A percentile compares a stretch with the other conserved stretches of the same genome.
phyloP scores from a whole-genome alignment of 1,284 basidiomycete genomes.

The Agroathelia rolfsii region DNA sequence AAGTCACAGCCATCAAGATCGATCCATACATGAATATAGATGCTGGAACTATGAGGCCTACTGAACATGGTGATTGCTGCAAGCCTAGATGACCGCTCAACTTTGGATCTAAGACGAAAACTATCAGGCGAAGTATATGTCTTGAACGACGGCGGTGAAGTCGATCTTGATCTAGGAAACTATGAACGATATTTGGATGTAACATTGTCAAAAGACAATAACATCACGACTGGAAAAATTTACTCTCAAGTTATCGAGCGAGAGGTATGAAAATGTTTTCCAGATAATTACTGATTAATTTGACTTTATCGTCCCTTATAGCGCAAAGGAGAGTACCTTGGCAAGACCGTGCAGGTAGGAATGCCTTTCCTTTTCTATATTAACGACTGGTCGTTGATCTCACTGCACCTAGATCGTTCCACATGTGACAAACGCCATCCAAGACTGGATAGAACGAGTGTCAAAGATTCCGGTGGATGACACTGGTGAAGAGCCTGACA shows the following conservation, averaged over 20 bases:
- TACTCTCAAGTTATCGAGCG: conserved; percentile 96
- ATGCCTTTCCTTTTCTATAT: conserved; percentile 4
- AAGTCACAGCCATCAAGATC: conserved; percentile 98
- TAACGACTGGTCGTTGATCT: background rate
- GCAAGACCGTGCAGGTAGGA: conserved; percentile 88
- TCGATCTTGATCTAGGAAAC: conserved; percentile 96
- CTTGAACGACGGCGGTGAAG: conserved; percentile 96
- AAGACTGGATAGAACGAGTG: conserved; percentile 97
- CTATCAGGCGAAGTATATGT: conserved; percentile 90
- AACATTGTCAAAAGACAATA: conserved; percentile 90
- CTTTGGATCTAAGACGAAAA: conserved; percentile 14
- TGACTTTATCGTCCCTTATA: conserved; percentile 20
- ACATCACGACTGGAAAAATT: conserved; percentile 98
- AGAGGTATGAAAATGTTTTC: conserved; percentile 55
- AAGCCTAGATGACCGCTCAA: conserved; percentile 9
- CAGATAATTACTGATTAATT: conserved; percentile 11
- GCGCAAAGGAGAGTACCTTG: conserved; percentile 94
- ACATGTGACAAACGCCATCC: conserved; percentile 93
- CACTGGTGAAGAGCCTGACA: conserved; percentile 87
- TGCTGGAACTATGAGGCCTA: conserved; percentile 98
- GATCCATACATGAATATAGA: conserved; percentile 99
- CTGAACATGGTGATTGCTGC: conserved; percentile 89
- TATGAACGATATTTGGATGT: conserved; percentile 98
- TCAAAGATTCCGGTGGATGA: conserved; percentile 92
- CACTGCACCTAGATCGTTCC: conserved; percentile 71